A percentile compares a stretch with the other conserved stretches of the same genome.
Conservation (phyloP, 192 early-diverging fungal species). For the Backusella luteola region DNA sequence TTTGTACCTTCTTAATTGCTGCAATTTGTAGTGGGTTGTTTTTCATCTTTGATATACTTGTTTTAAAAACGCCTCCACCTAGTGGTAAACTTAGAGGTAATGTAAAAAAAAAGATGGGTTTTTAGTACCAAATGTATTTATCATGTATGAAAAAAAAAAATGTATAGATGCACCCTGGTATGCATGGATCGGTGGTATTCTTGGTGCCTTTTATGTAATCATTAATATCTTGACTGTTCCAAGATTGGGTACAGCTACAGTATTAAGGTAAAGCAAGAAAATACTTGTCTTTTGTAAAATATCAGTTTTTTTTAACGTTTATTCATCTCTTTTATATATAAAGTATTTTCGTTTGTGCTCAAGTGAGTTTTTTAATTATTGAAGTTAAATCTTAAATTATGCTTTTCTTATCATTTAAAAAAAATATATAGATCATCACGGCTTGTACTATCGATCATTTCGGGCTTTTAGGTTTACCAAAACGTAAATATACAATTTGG, state of each 20-base stretch:
- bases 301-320: not conserved
- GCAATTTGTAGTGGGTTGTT: conserved; percentile 18
- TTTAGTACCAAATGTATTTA: no score
- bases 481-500: conserved; percentile 38
- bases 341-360: conserved; percentile 48
- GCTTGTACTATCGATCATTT: conserved; percentile 55
- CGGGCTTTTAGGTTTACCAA: conserved; percentile 42
- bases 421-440: conserved; percentile 26
- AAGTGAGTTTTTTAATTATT: conserved; percentile 26
- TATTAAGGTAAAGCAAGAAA: conserved; percentile 28
- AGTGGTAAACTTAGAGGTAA: conserved; percentile 14
- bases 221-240: conserved; percentile 51
- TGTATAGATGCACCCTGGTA: conserved; percentile 45
- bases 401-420: not conserved
- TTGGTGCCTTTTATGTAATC: conserved; percentile 53
- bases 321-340: not conserved
- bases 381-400: not conserved
- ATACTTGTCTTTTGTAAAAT: not conserved
- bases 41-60: conserved; percentile 20
- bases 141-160: not conserved
- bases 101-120: not conserved
- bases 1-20: conserved; percentile 20
- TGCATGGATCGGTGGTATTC: conserved; percentile 42
- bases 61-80: conserved; percentile 21
- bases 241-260: conserved; percentile 52